phyloP scores from a whole-genome alignment of 108 stramenopile species.

The Schizochytrium sp. region DNA sequence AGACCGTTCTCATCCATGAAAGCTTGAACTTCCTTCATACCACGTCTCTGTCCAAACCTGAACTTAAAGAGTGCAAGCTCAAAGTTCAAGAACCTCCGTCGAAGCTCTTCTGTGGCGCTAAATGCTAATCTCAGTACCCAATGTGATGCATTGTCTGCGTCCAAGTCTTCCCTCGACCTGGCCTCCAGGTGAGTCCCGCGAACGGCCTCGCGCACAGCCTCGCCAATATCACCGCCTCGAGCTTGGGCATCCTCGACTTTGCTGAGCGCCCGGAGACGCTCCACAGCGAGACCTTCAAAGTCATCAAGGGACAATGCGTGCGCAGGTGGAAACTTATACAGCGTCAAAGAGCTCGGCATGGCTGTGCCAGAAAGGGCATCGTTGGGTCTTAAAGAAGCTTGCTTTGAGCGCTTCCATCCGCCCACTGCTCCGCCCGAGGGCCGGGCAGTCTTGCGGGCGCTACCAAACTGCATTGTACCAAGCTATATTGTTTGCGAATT shows the following conservation, averaged over 20 bases:
- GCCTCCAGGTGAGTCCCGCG: conserved; percentile 42
- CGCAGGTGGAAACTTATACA: conserved; percentile 36
- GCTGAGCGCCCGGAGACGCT: conserved; percentile 27
- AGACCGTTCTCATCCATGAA: conserved; percentile 81
- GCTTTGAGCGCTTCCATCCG: conserved; percentile 13
- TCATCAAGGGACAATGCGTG: conserved; percentile 55
- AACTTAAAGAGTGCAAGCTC: conserved; percentile 79
- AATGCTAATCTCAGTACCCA: conserved; percentile 47
- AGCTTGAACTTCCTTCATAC: conserved; percentile 64
- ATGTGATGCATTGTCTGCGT: background rate
- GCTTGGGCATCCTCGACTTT: background rate
- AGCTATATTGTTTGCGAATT: too few species aligned
- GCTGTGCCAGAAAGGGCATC: background rate
- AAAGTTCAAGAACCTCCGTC: conserved; percentile 71
- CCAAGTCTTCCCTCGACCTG: background rate
- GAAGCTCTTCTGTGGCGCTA: conserved; percentile 71
- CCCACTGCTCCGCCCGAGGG: conserved; percentile 10
- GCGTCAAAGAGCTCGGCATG: conserved; percentile 35
- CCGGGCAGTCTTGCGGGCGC: conserved; percentile 13
- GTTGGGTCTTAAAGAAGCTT: background rate
- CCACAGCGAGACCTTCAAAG: conserved; percentile 59
- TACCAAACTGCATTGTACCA: conserved; percentile 1
- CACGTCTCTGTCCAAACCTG: conserved; percentile 82
- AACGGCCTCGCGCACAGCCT: background rate
- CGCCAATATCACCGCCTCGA: background rate